Conservation (phyloP, 225 moss, liverwort and hornwort species). For the Pleurozium schreberi region DNA sequence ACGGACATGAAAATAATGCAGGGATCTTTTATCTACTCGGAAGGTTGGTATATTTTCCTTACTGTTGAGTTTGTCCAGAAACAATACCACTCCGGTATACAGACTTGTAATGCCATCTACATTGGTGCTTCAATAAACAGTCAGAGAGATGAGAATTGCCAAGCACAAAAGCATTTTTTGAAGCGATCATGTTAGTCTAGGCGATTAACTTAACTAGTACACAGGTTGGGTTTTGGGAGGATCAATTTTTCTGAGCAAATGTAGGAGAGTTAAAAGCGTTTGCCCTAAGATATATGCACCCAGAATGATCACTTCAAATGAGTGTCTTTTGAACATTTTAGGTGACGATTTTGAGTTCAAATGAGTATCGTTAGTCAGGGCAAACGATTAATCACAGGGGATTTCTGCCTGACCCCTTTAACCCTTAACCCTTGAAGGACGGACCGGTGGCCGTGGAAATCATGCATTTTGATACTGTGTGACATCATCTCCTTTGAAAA, state of each 20-base stretch:
- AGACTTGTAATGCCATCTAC: neutral
- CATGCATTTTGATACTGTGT: no score
- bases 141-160: neutral
- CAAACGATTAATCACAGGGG: neutral
- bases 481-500: no score
- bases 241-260: neutral
- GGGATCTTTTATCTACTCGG: neutral
- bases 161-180: neutral
- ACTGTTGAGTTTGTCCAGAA: neutral
- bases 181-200: neutral
- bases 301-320: neutral
- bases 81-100: neutral
- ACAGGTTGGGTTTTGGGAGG: neutral
- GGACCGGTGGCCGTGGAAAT: no score
- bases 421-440: no score
- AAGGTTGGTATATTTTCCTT: neutral
- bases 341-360: neutral
- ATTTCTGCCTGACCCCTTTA: neutral
- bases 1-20: constrained; percentile 1
- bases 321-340: neutral
- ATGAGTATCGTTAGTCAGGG: neutral
- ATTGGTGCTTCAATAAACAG: neutral
- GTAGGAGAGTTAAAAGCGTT: neutral
- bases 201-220: neutral
- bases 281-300: neutral